Base-by-base conservation (phyloP, 2,329 filamentous ascomycete genomes). In the Cytospora piceae region DNA sequence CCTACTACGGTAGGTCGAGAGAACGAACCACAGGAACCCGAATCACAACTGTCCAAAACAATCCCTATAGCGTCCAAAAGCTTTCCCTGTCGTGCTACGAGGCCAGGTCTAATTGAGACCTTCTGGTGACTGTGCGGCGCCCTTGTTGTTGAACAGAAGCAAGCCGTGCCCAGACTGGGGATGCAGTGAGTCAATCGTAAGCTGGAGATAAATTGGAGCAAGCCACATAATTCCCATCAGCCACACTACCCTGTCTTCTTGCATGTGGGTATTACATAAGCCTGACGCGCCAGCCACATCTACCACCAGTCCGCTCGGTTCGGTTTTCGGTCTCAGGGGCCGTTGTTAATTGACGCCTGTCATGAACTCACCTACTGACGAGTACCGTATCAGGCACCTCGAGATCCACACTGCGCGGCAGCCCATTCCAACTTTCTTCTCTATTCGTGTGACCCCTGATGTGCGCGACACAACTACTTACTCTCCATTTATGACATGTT, bases 401-500 rank as follows among this genome's bases (percentile, higher is more conserved):
- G 20, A 49, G 46, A 24, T 49, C 46, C 46, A 49, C 46, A 49
- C 46, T 14, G 46, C 46, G 46, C n/a, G 6, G n/a, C 46, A 24
- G 24, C 46, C 4, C 46, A 12, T 49, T 49, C 46, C 46, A 49
- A 49, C 46, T 49, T 24, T 49, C 46, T 49, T 24, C 27, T 42
- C 39, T 56, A 46, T 61, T 42, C 57, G 39, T 56, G 37, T 34
- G 51, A 52, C 56, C 32, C 46, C 55, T 54, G 27, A 65, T 66
- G 63, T 60, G 63, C 58, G 27, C 55, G 39, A 46, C 17, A 49
- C 39, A 61, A 34, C 52, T 15, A 22, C 55, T 52, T 29, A 27
- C 17, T 17, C 55, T 31, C 32, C 32, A 53, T 54, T 60, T 63
- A 56, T 68, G 65, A 67, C 32, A 67, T 67, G 65, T 67, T 61